Base-by-base conservation (phyloP, 116 monocot species). In the Posidonia oceanica region DNA sequence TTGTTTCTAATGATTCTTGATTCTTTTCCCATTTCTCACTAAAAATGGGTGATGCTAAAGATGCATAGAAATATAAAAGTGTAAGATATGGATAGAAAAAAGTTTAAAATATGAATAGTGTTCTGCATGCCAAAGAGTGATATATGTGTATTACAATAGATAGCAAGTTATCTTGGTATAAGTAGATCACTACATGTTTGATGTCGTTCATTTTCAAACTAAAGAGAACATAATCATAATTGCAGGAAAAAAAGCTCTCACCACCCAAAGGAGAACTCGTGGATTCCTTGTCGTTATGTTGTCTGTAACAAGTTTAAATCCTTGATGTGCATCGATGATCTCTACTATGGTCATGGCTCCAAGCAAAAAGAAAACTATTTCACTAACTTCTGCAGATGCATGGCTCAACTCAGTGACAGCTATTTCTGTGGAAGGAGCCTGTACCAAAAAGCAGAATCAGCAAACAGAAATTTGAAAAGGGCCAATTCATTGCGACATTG, bases 331-430 rank as follows among this genome's bases (percentile, higher is more conserved):
- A 83, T 98, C 93, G 59, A 98, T 82, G 72, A 98, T 93, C 72
- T 98, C 98, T 52, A 98, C 98, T 72, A 98, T 93, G 16, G 98
- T 98, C 98, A 98, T 90, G 69, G 93, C 98, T 71, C 98, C 98
- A 70, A 98, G 83, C 83, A 98, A 84, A 83, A 98, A 98, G 74
- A 93, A 90, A 0, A 98, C 93, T 61, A 98, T 90, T 81, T 98
- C 98, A 84, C 98, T 93, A 68, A 98, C 98, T 93, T 93, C 98
- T 54, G 80, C 81, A 69, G 89, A 83, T 72, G 98, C 74, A 53
- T 78, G 85, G 22, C 75, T 84, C 74, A 98, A 80, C 65, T 98
- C 93, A 64, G 76, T 76, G 53, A 93, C 81, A 80, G 98, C 98
- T 84, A 98, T 84, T 61, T 90, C 90, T 58, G 93, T 90, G 70